A percentile compares a stretch with the other conserved stretches of the same genome.
These are phyloP conservation scores for Tremella mesenterica DNA, from an alignment of 768 basidiomycete species.

Conservation along the genomic window DNA sequence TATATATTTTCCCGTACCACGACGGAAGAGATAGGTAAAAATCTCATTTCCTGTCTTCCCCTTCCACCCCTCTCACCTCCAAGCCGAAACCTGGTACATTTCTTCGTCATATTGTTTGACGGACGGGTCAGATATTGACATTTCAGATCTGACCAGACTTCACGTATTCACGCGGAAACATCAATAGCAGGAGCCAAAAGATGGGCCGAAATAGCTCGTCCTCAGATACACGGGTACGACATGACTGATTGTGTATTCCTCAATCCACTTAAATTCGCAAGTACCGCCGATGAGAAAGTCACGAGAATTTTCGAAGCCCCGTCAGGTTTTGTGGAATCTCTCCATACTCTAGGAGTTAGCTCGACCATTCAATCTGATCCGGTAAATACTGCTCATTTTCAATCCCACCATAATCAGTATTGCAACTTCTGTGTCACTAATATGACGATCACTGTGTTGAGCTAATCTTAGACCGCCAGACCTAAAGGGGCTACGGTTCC, in stretches of 20 bases:
- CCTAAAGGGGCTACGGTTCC: constrained; percentile 71
- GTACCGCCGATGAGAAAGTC: constrained; percentile 94
- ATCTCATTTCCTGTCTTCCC: no score
- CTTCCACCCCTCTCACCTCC: no score
- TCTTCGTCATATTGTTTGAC: neutral
- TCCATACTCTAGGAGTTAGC: constrained; percentile 49
- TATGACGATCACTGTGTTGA: no score
- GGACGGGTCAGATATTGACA: neutral
- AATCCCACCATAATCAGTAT: neutral
- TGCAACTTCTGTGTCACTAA: no score
- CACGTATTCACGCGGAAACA: constrained; percentile 68
- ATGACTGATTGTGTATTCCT: constrained; percentile 71
- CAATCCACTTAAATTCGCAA: constrained; percentile 67
- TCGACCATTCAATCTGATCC: neutral
- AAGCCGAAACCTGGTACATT: no score
- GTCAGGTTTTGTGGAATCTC: constrained; percentile 60
- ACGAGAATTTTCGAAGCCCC: constrained; percentile 89
- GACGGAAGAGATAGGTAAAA: no score
- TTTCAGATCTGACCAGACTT: constrained; percentile 76
- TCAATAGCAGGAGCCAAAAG: constrained; percentile 1
- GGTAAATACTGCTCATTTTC: neutral
- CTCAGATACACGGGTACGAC: constrained; percentile 96
- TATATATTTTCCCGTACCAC: no score
- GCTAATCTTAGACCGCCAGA: constrained; percentile 6
- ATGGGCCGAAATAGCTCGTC: constrained; percentile 65